Base-by-base conservation (phyloP, 306 rosid genomes). In the Boehmeria nivea region DNA sequence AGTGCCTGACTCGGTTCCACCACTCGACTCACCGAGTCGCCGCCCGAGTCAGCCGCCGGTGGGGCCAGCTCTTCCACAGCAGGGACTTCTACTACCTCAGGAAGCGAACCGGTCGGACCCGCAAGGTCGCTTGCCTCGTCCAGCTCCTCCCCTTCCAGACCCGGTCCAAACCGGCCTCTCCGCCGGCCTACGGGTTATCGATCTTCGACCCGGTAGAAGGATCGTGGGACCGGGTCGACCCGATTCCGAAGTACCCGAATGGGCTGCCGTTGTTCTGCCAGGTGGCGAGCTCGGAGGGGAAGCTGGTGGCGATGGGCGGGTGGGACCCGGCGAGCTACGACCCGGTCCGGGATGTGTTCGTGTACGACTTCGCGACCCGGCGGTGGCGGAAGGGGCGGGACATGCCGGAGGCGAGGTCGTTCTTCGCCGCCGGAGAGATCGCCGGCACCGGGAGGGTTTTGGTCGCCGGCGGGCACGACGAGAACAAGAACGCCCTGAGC, bases 401-500 rank as follows among this genome's bases (percentile, higher is more conserved):
- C 22, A 77, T 81, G 81, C 87, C 83, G 12, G 70, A 64, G 43
- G 54, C 50, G 7, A 54, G 83, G 6, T 67, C 83, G 20, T 81
- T 81, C 67, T 81, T 73, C 24, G 87, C 83, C 39, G 60, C 69
- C 34, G 81, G 69, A 1, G 81, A 64, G 24, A 2, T 24, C 5
- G 66, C 16, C 18, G 80, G 77, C 8, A 28, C 60, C 33, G n/a
- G n/a, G n/a, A n/a, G n/a, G n/a, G 48, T 80, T 6, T 59, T 27
- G 42, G 37, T 81, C 40, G 76, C 83, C 33, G 87, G 87, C 2
- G 87, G 87, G 15, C 83, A 81, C 64, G 87, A 81, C 49, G 78
- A 48, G 54, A 74, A 31, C 61, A 81, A 81, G 69, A 77, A 81
- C 60, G 83, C 86, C 43, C 21, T 67, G 55, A 40, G 58, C 6